Evolutionary conservation across 169 alveolate species (phyloP).

Genomic region (Plasmodium gallinaceum): DNA sequence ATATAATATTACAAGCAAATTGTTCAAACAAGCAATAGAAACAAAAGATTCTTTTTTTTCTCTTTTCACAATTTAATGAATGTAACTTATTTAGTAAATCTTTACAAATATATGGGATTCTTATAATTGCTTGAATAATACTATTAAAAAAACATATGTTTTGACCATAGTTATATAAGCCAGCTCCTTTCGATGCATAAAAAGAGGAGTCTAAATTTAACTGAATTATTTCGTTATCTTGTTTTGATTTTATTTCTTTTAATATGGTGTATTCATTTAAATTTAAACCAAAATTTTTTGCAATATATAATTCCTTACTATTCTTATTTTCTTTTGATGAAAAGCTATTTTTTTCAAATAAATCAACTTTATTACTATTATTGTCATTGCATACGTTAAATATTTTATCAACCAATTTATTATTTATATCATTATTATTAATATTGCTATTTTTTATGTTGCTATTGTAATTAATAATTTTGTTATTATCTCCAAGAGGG

Average conservation of each 20-base stretch:
- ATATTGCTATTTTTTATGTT: not conserved
- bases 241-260: constrained; percentile 55
- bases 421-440: not conserved
- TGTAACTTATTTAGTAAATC: constrained; percentile 78
- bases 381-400: not conserved
- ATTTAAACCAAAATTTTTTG: not conserved
- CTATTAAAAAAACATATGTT: constrained; percentile 86
- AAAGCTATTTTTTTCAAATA: not conserved
- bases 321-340: not conserved
- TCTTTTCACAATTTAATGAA: constrained; percentile 78
- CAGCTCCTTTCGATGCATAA: constrained; percentile 79
- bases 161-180: constrained; percentile 84
- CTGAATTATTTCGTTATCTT: constrained; percentile 45
- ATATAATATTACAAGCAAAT: constrained; percentile 74
- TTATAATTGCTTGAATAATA: constrained; percentile 81
- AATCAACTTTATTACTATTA: not conserved
- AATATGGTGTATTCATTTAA: constrained; percentile 39
- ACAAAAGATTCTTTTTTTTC: constrained; percentile 76
- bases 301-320: not conserved
- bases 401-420: not conserved
- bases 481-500: not conserved
- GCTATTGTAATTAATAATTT: not conserved
- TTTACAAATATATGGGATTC: constrained; percentile 82
- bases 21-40: constrained; percentile 81
- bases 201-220: constrained; percentile 45